phyloP scores from a whole-genome alignment of 2,329 filamentous ascomycete species.

The Ascosphaera pollenicola region DNA sequence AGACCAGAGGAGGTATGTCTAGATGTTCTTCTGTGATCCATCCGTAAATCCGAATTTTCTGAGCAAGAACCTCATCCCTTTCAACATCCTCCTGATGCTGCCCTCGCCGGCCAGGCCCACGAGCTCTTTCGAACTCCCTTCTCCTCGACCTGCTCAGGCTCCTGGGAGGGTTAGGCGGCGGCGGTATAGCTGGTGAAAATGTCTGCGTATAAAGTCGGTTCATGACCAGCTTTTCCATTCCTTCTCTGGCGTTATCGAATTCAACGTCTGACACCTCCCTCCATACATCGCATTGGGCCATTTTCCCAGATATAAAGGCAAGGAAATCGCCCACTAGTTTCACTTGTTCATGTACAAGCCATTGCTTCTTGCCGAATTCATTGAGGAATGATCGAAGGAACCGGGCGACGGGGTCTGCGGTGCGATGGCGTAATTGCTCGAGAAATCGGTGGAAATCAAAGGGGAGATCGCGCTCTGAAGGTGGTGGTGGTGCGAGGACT shows the following conservation, averaged over 20 bases:
- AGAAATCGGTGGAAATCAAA: constrained; percentile 97
- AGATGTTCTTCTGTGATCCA: constrained; percentile 89
- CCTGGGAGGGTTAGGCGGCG: constrained; percentile 44
- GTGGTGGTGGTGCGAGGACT: constrained; percentile 43
- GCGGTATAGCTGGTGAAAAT: constrained; percentile 80
- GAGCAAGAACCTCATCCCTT: constrained; percentile 79
- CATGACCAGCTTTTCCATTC: constrained; percentile 99
- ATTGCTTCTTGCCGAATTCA: constrained; percentile 93
- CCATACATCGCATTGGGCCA: constrained; percentile 95
- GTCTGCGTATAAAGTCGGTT: constrained; percentile 90
- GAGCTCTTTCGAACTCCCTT: constrained; percentile 42
- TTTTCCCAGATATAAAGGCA: constrained; percentile 93
- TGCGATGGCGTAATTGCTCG: constrained; percentile 85
- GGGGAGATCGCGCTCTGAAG: constrained; percentile 63
- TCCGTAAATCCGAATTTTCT: constrained; percentile 91
- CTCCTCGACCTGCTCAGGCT: constrained; percentile 40
- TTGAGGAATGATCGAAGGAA: constrained; percentile 85
- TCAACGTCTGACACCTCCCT: constrained; percentile 85
- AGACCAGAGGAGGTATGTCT: constrained; percentile 66
- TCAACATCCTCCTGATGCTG: constrained; percentile 98
- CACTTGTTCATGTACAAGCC: constrained; percentile 99
- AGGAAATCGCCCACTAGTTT: constrained; percentile 97
- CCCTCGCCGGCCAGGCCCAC: constrained; percentile 66
- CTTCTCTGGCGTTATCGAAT: constrained; percentile 94
- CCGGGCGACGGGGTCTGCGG: constrained; percentile 91